Percentiles rank a stretch among this genome's conserved stretches.
phyloP scores from a whole-genome alignment of 768 basidiomycete species.

The Lactarius quietus region DNA sequence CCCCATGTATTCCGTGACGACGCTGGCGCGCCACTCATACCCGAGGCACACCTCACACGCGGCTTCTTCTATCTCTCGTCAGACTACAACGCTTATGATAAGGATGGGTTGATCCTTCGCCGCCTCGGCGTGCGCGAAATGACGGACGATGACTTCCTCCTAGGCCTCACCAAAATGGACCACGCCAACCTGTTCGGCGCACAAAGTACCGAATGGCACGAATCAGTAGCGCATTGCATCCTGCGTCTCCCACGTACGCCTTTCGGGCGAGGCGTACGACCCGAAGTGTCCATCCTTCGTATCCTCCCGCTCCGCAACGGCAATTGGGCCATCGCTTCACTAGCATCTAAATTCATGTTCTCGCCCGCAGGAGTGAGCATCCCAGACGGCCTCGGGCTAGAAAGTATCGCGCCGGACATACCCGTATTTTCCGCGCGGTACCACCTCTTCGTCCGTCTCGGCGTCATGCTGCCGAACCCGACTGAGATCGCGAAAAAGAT shows the following conservation, averaged over 20 bases:
- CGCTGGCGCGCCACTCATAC: slow-evolving; percentile 11
- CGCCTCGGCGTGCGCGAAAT: slow-evolving; percentile 23
- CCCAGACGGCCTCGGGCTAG: slow-evolving; percentile 20
- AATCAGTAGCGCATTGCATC: background rate
- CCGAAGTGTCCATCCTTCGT: slow-evolving; percentile 6
- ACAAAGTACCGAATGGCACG: slow-evolving; percentile 18
- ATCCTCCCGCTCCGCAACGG: slow-evolving; percentile 21
- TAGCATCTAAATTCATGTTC: slow-evolving; percentile 9
- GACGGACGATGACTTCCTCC: slow-evolving; percentile 16
- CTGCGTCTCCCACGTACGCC: background rate
- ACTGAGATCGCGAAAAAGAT: slow-evolving; percentile 17
- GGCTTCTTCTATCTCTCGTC: slow-evolving; percentile 14
- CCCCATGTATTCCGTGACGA: slow-evolving; percentile 4
- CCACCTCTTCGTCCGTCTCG: slow-evolving; percentile 11
- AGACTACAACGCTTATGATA: slow-evolving; percentile 12
- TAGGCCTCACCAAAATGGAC: slow-evolving; percentile 14
- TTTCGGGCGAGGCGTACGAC: background rate
- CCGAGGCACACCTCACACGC: slow-evolving; percentile 6
- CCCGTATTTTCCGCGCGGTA: slow-evolving; percentile 9
- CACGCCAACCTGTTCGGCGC: background rate
- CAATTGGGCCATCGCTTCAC: background rate
- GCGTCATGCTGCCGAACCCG: slow-evolving; percentile 15
- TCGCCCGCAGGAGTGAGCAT: slow-evolving; percentile 9
- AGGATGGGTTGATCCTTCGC: slow-evolving; percentile 1
- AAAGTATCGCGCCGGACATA: slow-evolving; percentile 19